Evolutionary conservation across 805 yeast species (phyloP), one percentile per base, ranked within the genome.

Genomic region (Candida nonsorbophila): DNA sequence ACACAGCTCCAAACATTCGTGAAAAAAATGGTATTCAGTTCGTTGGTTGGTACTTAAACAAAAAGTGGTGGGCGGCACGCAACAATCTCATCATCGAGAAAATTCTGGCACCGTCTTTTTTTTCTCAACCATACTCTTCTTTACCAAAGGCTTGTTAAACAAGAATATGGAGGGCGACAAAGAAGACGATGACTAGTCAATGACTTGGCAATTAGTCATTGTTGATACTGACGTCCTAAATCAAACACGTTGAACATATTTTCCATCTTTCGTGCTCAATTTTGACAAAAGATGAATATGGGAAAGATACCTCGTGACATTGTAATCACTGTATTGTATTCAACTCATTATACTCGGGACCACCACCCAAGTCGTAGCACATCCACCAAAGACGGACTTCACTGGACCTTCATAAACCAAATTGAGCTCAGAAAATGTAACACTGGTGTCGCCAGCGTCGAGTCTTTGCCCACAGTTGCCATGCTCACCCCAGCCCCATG

Each of bases 401-500:
- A 68, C 60, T 13, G 22, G 6, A 2, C 46, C 51, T 6, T 29
- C 27, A 40, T 62, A 60, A 3, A 69, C 20, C 6, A 29, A 32
- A 31, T 69, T 69, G 13, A 67, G 39, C 24, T 53, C 45, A 34
- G 52, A 55, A 35, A 54, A 65, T 3, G 66, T 59, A 25, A 58
- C 70, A 27, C 29, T 56, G 20, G 33, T 51, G 3, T 40, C 27
- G 12, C 27, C 29, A 25, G 21, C 29, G 8, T 15, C 11, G 3
- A 24, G 21, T 13, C 40, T 29, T 2, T 12, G 16, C 0, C 95
- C 95, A 56, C 97, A 90, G 49, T 90, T 90, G 0, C 98, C 98
- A 53, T 90, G 98, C 47, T 92, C 97, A 9, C 96, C 97, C 98
- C 98, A 90, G 1, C 98, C 98, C 97, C 97, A 92, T 2, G 88